These are phyloP conservation scores for Moesziomyces parantarcticus DNA, from an alignment of 1,284 basidiomycete genomes.

Conservation along the genomic window DNA sequence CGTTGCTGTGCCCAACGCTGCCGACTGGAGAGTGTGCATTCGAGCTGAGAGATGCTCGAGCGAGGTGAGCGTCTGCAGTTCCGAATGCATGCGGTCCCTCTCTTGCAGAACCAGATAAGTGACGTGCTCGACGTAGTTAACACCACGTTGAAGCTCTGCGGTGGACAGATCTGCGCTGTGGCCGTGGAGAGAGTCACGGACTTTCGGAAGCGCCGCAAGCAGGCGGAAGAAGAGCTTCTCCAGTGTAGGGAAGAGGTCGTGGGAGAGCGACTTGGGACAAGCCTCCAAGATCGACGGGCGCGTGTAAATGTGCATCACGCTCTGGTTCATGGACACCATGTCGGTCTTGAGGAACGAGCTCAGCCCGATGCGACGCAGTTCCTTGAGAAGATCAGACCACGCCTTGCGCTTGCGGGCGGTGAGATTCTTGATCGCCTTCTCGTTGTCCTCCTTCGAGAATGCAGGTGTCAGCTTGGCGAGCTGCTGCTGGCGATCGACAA, in stretches of 20 bases:
- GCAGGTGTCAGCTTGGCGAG: conserved; percentile 70
- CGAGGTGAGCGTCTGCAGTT: conserved; percentile 20
- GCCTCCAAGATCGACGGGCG: conserved; percentile 59
- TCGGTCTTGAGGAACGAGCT: conserved; percentile 72
- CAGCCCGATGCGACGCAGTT: conserved; percentile 84
- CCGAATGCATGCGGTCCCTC: conserved; percentile 36
- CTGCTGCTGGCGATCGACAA: conserved; percentile 77
- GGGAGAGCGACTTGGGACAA: conserved; percentile 35
- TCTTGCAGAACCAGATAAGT: conserved; percentile 46
- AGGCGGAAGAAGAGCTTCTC: conserved; percentile 82
- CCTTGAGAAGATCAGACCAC: conserved; percentile 89
- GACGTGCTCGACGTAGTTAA: conserved; percentile 82
- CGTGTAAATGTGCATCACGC: conserved; percentile 77
- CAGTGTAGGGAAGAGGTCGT: conserved; percentile 69
- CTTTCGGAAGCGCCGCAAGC: conserved; percentile 76
- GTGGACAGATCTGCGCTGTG: conserved; percentile 86
- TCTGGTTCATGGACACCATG: conserved; percentile 75
- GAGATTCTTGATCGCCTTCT: conserved; percentile 81
- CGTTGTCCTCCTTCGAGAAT: conserved; percentile 68
- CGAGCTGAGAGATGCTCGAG: conserved; percentile 23
- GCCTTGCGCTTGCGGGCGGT: conserved; percentile 86
- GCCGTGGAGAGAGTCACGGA: conserved; percentile 76
- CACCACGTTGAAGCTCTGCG: conserved; percentile 83
- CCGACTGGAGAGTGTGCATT: conserved; percentile 15
- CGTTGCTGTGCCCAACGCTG: conserved; percentile 4